Evolutionary conservation across 2,329 filamentous ascomycete genomes (phyloP).

Genomic region (Fusarium pseudograminearum): DNA sequence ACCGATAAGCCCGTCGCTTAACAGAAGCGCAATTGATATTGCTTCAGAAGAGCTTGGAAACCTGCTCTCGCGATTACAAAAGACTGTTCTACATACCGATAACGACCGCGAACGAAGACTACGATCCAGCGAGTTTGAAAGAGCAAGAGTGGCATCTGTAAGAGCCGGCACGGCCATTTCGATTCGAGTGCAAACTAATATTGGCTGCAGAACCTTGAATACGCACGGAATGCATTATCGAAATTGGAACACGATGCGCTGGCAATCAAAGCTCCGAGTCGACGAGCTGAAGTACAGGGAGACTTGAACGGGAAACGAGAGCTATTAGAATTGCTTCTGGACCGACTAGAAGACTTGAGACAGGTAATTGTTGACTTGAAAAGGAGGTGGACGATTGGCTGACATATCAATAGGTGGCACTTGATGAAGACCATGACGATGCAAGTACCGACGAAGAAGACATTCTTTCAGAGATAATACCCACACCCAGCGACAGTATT

Average conservation of each 20-base stretch:
- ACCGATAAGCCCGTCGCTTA: conserved; percentile 13
- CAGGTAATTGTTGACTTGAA: conserved; percentile 58
- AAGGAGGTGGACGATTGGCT: conserved; percentile 1
- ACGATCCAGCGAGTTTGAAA: conserved; percentile 73
- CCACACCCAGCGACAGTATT: conserved; percentile 66
- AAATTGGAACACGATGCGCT: conserved; percentile 77
- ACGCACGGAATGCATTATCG: conserved; percentile 75
- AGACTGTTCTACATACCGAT: conserved; percentile 71
- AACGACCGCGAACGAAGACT: conserved; percentile 69
- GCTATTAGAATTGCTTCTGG: conserved; percentile 72
- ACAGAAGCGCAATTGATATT: conserved; percentile 46
- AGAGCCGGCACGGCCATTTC: conserved; percentile 45
- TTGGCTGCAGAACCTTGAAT: conserved; percentile 72
- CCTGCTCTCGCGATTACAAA: conserved; percentile 74
- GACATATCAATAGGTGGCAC: conserved; percentile 49
- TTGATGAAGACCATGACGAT: conserved; percentile 55
- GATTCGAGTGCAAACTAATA: conserved; percentile 11
- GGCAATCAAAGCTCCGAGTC: conserved; percentile 67
- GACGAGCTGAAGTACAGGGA: conserved; percentile 70
- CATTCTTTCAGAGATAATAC: conserved; percentile 65
- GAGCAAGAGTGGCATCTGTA: conserved; percentile 58
- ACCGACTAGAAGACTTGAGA: conserved; percentile 75
- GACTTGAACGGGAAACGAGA: conserved; percentile 75
- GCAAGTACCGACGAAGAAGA: conserved; percentile 67
- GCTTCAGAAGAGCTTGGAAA: conserved; percentile 67